These are phyloP conservation scores for Globisporangium cylindrosporum DNA, from an alignment of 352 stramenopile genomes.

Conservation along the genomic window DNA sequence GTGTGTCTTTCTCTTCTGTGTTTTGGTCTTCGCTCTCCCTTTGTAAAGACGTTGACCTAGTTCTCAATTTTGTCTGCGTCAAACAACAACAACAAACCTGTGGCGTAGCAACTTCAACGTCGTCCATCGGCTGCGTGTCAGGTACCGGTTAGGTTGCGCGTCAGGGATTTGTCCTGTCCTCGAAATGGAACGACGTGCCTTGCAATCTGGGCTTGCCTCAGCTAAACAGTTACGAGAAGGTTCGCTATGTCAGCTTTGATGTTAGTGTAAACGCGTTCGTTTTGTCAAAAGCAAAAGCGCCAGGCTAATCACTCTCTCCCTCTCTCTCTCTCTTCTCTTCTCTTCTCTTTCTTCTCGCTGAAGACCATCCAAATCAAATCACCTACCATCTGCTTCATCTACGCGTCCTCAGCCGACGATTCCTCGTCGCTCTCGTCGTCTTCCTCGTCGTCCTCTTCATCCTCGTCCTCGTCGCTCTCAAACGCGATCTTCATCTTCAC, in stretches of 20 bases:
- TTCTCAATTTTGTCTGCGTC: background rate
- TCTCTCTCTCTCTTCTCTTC: background rate
- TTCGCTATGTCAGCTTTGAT: background rate
- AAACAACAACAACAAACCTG: background rate
- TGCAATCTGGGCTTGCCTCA: background rate
- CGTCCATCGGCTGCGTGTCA: background rate
- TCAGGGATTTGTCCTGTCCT: background rate
- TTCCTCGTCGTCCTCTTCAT: conserved; percentile 30
- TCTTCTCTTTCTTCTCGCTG: background rate
- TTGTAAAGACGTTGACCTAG: background rate
- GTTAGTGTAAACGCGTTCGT: background rate
- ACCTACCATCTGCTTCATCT: background rate
- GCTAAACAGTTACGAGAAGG: background rate
- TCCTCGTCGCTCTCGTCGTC: conserved; percentile 17
- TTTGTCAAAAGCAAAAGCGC: background rate
- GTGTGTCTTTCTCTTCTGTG: background rate
- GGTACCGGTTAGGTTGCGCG: background rate
- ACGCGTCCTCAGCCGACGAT: conserved; percentile 17
- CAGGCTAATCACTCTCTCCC: background rate
- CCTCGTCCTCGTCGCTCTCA: conserved; percentile 32
- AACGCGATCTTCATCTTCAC: conserved; percentile 57
- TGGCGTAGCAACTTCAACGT: background rate
- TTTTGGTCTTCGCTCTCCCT: background rate
- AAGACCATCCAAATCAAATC: conserved; percentile 3
- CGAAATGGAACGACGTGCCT: background rate